These are phyloP conservation scores for Crithidia brevicula DNA, from an alignment of 208 protist genomes.

Conservation along the genomic window DNA sequence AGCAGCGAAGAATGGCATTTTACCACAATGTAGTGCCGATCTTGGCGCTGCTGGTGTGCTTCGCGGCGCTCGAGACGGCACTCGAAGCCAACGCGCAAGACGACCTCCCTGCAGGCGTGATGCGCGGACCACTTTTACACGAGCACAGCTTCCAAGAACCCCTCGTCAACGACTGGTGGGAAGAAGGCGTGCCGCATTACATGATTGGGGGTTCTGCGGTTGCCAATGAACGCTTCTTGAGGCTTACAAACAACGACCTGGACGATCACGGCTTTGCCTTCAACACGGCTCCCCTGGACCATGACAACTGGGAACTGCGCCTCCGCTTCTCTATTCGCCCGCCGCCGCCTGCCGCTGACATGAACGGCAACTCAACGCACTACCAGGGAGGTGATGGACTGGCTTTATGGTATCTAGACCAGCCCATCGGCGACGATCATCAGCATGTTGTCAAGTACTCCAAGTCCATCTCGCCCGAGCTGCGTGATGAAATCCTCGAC, in stretches of 20 bases:
- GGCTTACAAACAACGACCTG: slow-evolving; percentile 72
- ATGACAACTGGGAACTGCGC: slow-evolving; percentile 75
- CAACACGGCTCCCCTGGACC: slow-evolving; percentile 79
- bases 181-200: slow-evolving; percentile 86
- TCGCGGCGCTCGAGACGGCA: neutral
- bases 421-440: slow-evolving; percentile 82
- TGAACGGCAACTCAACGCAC: slow-evolving; percentile 14
- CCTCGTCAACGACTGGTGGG: slow-evolving; percentile 88
- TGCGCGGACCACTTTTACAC: slow-evolving; percentile 67
- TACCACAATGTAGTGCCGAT: neutral
- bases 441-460: slow-evolving; percentile 85
- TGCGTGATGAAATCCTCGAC: slow-evolving; percentile 49
- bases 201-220: slow-evolving; percentile 85
- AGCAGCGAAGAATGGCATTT: neutral
- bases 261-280: slow-evolving; percentile 81
- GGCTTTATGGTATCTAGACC: slow-evolving; percentile 83
- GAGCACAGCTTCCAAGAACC: slow-evolving; percentile 81
- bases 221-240: slow-evolving; percentile 80
- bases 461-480: slow-evolving; percentile 60
- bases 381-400: slow-evolving; percentile 86
- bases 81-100: slow-evolving; percentile 4
- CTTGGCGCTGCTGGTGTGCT: slow-evolving; percentile 9
- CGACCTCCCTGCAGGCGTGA: slow-evolving; percentile 54
- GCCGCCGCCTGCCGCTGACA: slow-evolving; percentile 40
- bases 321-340: slow-evolving; percentile 76